Percentiles rank a stretch among this genome's conserved stretches.
Evolutionary conservation across 495 filamentous ascomycete genomes (phyloP).

Genomic region (Aspergillus panamensis): DNA sequence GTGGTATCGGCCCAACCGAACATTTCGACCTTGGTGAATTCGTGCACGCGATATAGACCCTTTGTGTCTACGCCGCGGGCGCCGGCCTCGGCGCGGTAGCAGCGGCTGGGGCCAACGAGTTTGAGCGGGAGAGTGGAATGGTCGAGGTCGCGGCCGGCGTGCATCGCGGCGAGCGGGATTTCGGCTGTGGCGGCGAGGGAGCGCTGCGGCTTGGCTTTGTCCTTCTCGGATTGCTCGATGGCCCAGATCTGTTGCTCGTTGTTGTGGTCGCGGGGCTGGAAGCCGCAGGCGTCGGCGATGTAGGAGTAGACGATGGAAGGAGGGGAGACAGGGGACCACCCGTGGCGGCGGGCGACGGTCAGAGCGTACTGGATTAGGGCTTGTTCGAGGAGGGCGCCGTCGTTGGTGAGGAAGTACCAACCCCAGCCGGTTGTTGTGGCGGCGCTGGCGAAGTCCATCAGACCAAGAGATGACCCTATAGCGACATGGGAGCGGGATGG

Average conservation of each 20-base stretch:
- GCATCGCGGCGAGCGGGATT: slow-evolving; percentile 89
- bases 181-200: slow-evolving; percentile 85
- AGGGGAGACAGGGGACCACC: slow-evolving; percentile 74
- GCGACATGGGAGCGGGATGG: slow-evolving; percentile 66
- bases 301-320: slow-evolving; percentile 91
- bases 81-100: slow-evolving; percentile 93
- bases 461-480: slow-evolving; percentile 72
- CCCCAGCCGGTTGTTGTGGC: slow-evolving; percentile 85
- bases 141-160: slow-evolving; percentile 66
- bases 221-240: slow-evolving; percentile 63
- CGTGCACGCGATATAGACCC: slow-evolving; percentile 96
- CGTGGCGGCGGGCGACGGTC: slow-evolving; percentile 59
- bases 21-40: slow-evolving; percentile 97
- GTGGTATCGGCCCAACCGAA: slow-evolving; percentile 74
- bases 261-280: slow-evolving; percentile 85
- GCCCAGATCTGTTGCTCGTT: slow-evolving; percentile 89
- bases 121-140: slow-evolving; percentile 66
- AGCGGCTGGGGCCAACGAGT: slow-evolving; percentile 76
- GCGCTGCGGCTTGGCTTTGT: slow-evolving; percentile 59
- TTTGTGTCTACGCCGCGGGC: slow-evolving; percentile 85
- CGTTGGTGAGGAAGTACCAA: slow-evolving; percentile 91
- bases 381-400: slow-evolving; percentile 86
- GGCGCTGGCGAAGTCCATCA: slow-evolving; percentile 82
- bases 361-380: slow-evolving; percentile 87
- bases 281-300: slow-evolving; percentile 85